phyloP scores from a whole-genome alignment of 352 stramenopile genomes.

The Globisporangium echinulatum region DNA sequence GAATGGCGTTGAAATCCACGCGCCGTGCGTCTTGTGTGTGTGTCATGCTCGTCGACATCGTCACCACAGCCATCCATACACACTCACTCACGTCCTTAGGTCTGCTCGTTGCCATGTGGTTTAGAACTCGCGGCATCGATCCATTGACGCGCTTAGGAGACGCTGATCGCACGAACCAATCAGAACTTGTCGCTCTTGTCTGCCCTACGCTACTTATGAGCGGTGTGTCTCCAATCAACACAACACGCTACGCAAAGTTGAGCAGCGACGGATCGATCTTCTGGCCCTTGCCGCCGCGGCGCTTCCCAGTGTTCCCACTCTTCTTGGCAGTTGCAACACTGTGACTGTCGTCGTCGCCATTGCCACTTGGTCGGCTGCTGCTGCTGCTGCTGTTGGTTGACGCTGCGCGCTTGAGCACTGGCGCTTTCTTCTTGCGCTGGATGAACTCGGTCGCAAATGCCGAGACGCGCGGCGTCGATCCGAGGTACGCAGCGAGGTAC shows the following conservation, averaged over 20 bases:
- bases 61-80: no score
- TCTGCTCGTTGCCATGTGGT: no score
- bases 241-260: constrained; percentile 28
- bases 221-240: not conserved
- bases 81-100: no score
- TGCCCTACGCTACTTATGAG: no score
- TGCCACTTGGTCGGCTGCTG: constrained; percentile 13
- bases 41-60: no score
- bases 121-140: no score
- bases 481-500: constrained; percentile 96
- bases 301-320: constrained; percentile 43
- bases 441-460: constrained; percentile 98
- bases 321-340: constrained; percentile 10
- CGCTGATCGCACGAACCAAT: no score
- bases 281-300: constrained; percentile 50
- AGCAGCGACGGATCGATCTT: constrained; percentile 71
- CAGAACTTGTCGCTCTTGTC: no score
- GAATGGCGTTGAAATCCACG: no score
- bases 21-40: no score
- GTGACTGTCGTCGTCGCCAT: constrained; percentile 23
- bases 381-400: constrained; percentile 1
- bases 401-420: constrained; percentile 35
- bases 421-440: constrained; percentile 80
- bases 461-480: constrained; percentile 92
- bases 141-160: no score